Evolutionary conservation across 2,329 filamentous ascomycete species (phyloP), one percentile per base, ranked within the genome.

Genomic region (Aureobasidium melanogenum): DNA sequence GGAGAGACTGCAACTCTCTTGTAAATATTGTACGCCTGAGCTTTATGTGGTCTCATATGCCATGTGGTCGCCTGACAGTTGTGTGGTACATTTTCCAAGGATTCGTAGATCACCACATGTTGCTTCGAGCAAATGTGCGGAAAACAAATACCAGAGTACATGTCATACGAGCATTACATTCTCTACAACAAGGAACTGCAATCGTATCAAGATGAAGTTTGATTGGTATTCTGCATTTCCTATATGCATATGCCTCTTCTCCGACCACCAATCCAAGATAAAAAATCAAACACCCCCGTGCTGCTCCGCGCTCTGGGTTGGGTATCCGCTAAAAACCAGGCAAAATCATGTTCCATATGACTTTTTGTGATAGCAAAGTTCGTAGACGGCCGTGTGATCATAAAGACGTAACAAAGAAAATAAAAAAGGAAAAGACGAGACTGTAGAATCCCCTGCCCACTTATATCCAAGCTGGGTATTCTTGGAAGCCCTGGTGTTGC

Each of bases 391-490:
- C 34, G 36, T 43, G 19, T 44, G 28, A 46, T 57, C 54, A 57
- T 57, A 38, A 57, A 57, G 19, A 30, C 34, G 24, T 46, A 36
- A 44, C 28, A 34, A 36, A 9, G 19, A 36, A 57, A 14, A 26
- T 41, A 9, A 19, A 32, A 19, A 10, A 48, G 30, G 10, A 28
- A 28, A 30, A 43, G 41, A 17, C 17, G 19, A 24, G 22, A 32
- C 39, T 57, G 41, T 57, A 41, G 14, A 34, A 12, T 36, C 39
- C 54, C 54, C 24, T 17, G 26, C 26, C 44, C 52, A 22, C 17
- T 50, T 58, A 62, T 39, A 62, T 62, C 61, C 61, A 62, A 39
- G 52, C 61, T 43, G 61, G 61, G 28, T 52, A 62, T 6, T 52
- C 54, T 15, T 62, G 39, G 48, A 52, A 39, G 7, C 30, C 61